A percentile compares a stretch with the other conserved stretches of the same genome.
Evolutionary conservation across 768 basidiomycete species (phyloP).

Genomic region (Hypholoma fasciculare): DNA sequence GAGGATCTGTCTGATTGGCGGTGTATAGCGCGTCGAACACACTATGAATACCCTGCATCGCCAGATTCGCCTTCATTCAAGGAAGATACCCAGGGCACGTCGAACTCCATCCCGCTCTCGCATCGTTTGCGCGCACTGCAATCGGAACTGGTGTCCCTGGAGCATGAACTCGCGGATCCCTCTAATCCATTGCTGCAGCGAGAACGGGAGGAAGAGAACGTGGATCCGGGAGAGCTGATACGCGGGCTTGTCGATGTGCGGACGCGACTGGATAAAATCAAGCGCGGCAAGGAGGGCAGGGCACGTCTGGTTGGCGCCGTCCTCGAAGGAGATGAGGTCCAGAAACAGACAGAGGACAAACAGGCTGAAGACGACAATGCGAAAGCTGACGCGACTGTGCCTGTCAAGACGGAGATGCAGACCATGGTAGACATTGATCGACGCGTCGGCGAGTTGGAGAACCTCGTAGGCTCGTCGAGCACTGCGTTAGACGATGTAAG

Average conservation of each 20-base stretch:
- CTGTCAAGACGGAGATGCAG: constrained; percentile 40
- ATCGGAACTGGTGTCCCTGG: constrained; percentile 76
- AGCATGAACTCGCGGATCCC: constrained; percentile 80
- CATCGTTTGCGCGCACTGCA: constrained; percentile 67
- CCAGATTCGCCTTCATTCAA: constrained; percentile 49
- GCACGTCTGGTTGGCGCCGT: constrained; percentile 63
- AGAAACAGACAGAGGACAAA: constrained; percentile 16
- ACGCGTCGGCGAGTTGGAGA: constrained; percentile 83
- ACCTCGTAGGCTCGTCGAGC: constrained; percentile 78
- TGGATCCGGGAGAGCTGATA: constrained; percentile 76
- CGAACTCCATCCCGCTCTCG: constrained; percentile 48
- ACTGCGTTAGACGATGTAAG: constrained; percentile 81
- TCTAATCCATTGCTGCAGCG: constrained; percentile 66
- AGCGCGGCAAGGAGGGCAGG: constrained; percentile 64
- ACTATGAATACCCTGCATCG: constrained; percentile 73
- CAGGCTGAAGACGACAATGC: constrained; percentile 11
- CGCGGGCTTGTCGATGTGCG: constrained; percentile 77
- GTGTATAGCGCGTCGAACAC: constrained; percentile 49
- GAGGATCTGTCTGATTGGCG: constrained; percentile 1
- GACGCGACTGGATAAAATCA: constrained; percentile 65
- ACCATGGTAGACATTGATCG: constrained; percentile 76
- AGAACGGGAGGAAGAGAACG: constrained; percentile 57
- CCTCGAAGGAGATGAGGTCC: constrained; percentile 33
- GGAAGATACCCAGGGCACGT: constrained; percentile 27
- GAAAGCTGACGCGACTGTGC: constrained; percentile 13